Evolutionary conservation across 768 basidiomycete genomes (phyloP), one percentile per base, ranked within the genome.

Genomic region (Lepiota brunneoincarnata): DNA sequence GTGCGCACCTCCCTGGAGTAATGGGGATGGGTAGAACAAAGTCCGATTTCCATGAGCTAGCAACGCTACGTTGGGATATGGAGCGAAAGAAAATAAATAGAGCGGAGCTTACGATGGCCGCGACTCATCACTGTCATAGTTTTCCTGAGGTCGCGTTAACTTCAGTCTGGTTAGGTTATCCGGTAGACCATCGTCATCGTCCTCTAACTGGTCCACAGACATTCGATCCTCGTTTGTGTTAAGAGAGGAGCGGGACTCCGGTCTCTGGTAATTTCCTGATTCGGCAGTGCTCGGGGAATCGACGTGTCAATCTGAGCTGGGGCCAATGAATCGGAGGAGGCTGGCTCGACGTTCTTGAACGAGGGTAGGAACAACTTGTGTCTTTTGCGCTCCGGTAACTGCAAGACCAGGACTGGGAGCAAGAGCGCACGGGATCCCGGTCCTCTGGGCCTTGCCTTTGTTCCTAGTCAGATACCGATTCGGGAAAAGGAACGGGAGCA

Each of bases 91-190:
- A 31, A 31, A 31, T 31, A 31, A 31, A 9, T 31, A 31, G 31
- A 31, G 7, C 2, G 7, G 31, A 31, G 34, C 53, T 54, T 47
- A 54, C 46, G 46, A 26, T 17, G 44, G 17, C 7, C 45, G 38
- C 12, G 53, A 47, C 14, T 31, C 28, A 42, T 21, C 31, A 4
- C 31, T 21, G 12, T 40, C 38, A 35, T 45, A 41, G 2, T 15
- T 37, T 11, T 43, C 48, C 21, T 23, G 38, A 15, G 53, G 46
- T 28, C 46, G 39, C 4, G 10, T 20, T 26, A 54, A 45, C 20
- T 54, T 54, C 15, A 47, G 42, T 28, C 41, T 54, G 38, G 26
- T 48, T 14, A 54, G 45, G n/a, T 40, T 39, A 24, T 47, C 18
- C 11, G 53, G 53, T 17, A 54, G 46, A 11, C 53, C 53, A 20